Evolutionary conservation across 2,329 filamentous ascomycete genomes (phyloP).

Genomic region (Penicillium sp.): DNA sequence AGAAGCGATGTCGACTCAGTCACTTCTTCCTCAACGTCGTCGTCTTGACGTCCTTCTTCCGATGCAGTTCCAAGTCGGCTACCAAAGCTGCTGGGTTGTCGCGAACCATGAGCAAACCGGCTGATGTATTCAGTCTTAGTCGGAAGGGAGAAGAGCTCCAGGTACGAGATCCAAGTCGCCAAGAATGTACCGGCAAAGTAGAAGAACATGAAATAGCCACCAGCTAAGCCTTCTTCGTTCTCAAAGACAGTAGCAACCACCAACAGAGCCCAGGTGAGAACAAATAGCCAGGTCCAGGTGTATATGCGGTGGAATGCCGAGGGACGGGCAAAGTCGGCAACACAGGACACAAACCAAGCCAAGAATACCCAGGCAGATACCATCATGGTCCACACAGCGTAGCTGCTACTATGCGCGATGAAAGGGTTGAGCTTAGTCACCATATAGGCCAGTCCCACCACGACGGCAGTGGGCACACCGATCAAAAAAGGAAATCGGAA

Average conservation of each 20-base stretch:
- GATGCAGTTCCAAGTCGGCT: conserved; percentile 49
- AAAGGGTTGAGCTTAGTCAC: conserved; percentile 83
- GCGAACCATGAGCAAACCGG: conserved; percentile 53
- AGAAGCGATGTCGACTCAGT: conserved; percentile 64
- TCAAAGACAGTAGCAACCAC: conserved; percentile 76
- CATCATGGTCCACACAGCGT: conserved; percentile 88
- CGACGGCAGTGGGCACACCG: conserved; percentile 67
- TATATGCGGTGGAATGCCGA: conserved; percentile 86
- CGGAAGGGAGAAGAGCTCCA: conserved; percentile 79
- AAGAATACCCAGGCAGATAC: conserved; percentile 77
- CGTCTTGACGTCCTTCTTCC: conserved; percentile 42
- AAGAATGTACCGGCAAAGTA: conserved; percentile 77
- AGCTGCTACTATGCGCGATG: conserved; percentile 88
- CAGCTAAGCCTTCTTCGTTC: conserved; percentile 71
- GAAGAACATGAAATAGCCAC: conserved; percentile 81
- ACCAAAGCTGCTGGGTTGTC: conserved; percentile 41
- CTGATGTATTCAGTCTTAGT: conserved; percentile 71
- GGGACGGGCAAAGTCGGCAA: conserved; percentile 78
- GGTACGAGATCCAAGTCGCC: conserved; percentile 73
- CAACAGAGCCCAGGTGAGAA: conserved; percentile 72
- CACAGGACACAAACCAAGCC: conserved; percentile 81
- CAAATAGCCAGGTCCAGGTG: conserved; percentile 81
- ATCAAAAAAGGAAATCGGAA: conserved; percentile 83
- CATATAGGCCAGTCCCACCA: conserved; percentile 74
- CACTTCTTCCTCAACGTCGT: conserved; percentile 43